These are phyloP conservation scores for Pichia sp. DNA, from an alignment of 1,139 yeast species.

Conservation along the genomic window DNA sequence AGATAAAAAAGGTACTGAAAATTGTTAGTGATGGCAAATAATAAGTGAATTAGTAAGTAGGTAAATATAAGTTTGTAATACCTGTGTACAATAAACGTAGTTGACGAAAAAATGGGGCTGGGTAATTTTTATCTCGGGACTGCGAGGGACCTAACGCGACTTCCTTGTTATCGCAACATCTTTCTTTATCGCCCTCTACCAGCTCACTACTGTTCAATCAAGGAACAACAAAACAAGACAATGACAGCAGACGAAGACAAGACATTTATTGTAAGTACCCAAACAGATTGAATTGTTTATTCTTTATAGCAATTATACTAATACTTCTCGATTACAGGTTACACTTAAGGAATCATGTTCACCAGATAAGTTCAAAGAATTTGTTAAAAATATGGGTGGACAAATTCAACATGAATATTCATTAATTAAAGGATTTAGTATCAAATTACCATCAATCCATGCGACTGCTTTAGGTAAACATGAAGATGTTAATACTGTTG, in stretches of 20 bases:
- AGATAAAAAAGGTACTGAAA: slow-evolving; percentile 27
- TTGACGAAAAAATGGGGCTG: too few species aligned
- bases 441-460: slow-evolving; percentile 45
- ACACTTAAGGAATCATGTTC: slow-evolving; percentile 15
- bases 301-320: too few species aligned
- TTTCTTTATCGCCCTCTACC: background rate
- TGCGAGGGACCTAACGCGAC: too few species aligned
- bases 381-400: slow-evolving; percentile 45
- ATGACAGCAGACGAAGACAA: slow-evolving; percentile 11
- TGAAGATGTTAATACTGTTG: slow-evolving; percentile 45
- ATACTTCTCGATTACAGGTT: slow-evolving; percentile 9
- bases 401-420: slow-evolving; percentile 55
- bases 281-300: background rate
- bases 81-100: too few species aligned
- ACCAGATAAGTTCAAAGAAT: slow-evolving; percentile 24
- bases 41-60: slow-evolving; percentile 10
- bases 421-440: slow-evolving; percentile 60
- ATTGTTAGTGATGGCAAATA: slow-evolving; percentile 43
- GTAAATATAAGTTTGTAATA: too few species aligned
- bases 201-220: too few species aligned
- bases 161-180: too few species aligned
- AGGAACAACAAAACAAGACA: too few species aligned
- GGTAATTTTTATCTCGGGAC: too few species aligned
- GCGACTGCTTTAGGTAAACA: slow-evolving; percentile 35
- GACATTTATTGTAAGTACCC: slow-evolving; percentile 12